A percentile compares a stretch with the other conserved stretches of the same genome.
These are phyloP conservation scores for Pichia sp. DNA, from an alignment of 1,139 yeast species.

Conservation along the genomic window DNA sequence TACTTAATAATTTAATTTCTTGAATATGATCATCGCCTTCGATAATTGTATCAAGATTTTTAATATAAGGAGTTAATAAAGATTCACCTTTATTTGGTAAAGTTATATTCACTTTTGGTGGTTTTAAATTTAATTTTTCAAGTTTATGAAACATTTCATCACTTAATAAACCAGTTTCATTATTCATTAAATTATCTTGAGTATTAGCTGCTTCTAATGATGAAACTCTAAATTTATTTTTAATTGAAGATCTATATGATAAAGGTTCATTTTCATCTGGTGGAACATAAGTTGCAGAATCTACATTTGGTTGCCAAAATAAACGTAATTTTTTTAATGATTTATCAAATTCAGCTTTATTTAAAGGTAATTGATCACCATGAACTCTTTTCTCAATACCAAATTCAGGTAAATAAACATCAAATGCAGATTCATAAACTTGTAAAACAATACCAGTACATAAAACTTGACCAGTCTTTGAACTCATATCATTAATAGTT, in stretches of 20 bases:
- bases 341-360: conserved; percentile 87
- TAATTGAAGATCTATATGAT: conserved; percentile 69
- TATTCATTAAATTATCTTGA: conserved; percentile 36
- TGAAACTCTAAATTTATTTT: conserved; percentile 69
- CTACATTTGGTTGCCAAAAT: conserved; percentile 88
- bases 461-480: conserved; percentile 69
- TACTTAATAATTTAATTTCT: conserved; percentile 68
- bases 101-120: conserved; percentile 47
- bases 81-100: conserved; percentile 20
- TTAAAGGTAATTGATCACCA: conserved; percentile 91
- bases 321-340: conserved; percentile 61
- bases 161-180: conserved; percentile 31
- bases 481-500: conserved; percentile 72
- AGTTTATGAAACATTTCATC: conserved; percentile 44
- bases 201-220: conserved; percentile 62
- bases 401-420: conserved; percentile 86
- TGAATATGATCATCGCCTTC: conserved; percentile 65
- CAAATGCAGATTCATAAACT: conserved; percentile 94
- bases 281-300: conserved; percentile 85
- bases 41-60: conserved; percentile 46
- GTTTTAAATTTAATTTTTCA: conserved; percentile 40
- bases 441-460: conserved; percentile 84
- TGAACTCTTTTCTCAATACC: conserved; percentile 97
- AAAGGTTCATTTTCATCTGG: conserved; percentile 76
- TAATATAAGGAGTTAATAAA: conserved; percentile 50